phyloP scores from a whole-genome alignment of 148 eudicot genomes.

The Silene conica region DNA sequence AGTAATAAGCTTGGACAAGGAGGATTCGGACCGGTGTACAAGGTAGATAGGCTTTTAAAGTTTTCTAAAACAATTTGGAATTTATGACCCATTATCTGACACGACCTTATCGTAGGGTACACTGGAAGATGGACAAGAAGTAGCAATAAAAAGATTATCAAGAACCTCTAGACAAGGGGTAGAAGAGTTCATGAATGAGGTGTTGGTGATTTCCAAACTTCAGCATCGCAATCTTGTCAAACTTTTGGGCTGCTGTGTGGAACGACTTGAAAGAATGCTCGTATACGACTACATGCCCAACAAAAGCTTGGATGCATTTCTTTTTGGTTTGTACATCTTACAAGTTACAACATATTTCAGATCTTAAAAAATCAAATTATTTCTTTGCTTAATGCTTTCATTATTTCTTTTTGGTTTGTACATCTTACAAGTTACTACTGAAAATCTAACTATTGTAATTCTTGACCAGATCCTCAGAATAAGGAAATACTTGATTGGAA shows the following conservation, averaged over 20 bases:
- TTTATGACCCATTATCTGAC: not conserved
- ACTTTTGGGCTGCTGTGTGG: conserved; percentile 43
- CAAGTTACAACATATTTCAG: too few relatives aligned
- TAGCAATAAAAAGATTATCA: conserved; percentile 56
- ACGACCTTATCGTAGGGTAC: conserved; percentile 28
- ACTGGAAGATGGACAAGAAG: conserved; percentile 33
- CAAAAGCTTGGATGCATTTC: conserved; percentile 45
- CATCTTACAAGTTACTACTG: too few relatives aligned
- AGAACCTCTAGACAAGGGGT: conserved; percentile 44
- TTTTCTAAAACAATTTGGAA: not conserved
- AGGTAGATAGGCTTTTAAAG: conserved; percentile 25
- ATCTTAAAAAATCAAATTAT: too few relatives aligned
- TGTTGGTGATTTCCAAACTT: conserved; percentile 44
- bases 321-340: conserved; percentile 41
- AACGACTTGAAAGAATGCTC: conserved; percentile 43
- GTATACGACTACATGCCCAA: conserved; percentile 53
- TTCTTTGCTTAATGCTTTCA: too few relatives aligned
- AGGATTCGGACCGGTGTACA: conserved; percentile 41
- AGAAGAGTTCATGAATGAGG: conserved; percentile 53
- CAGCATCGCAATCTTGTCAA: conserved; percentile 59
- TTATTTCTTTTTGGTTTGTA: conserved; percentile 49
- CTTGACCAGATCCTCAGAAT: conserved; percentile 21
- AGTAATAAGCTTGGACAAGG: conserved; percentile 37
- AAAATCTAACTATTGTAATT: not conserved
- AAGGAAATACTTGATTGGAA: conserved; percentile 34